Percentiles rank a stretch among this genome's conserved stretches.
phyloP scores from a whole-genome alignment of 129 eudicot species.

The Flaveria sonorensis region DNA sequence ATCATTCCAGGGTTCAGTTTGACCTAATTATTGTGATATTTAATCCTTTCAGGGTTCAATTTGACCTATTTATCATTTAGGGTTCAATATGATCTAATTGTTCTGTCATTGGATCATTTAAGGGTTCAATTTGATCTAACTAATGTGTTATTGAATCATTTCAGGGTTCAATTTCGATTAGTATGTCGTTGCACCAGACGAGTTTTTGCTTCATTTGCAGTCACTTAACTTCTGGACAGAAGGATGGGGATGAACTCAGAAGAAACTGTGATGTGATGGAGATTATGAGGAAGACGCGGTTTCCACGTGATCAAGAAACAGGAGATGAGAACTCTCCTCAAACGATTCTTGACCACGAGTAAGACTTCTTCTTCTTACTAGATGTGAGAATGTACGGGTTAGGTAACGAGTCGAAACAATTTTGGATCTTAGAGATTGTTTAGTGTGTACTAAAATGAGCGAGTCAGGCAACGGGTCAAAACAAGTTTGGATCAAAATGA shows the following conservation, averaged over 20 bases:
- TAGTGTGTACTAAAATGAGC: background rate
- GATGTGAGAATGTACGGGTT: background rate
- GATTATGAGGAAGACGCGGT: slow-evolving; percentile 79
- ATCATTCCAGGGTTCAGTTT: background rate
- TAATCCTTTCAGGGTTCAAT: slow-evolving; percentile 64
- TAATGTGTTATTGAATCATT: slow-evolving; percentile 16
- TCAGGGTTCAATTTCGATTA: slow-evolving; percentile 88
- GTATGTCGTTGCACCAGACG: slow-evolving; percentile 88
- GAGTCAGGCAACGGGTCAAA: background rate
- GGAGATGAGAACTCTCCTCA: slow-evolving; percentile 71
- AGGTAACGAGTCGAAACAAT: background rate
- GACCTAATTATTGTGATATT: background rate
- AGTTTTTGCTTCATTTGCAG: slow-evolving; percentile 96
- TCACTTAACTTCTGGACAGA: slow-evolving; percentile 88
- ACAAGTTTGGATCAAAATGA: background rate
- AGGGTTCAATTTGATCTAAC: background rate
- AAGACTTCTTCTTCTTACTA: slow-evolving; percentile 24
- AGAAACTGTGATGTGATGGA: slow-evolving; percentile 90
- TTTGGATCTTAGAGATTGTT: background rate
- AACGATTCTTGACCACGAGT: slow-evolving; percentile 92
- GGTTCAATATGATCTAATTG: background rate
- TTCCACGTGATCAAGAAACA: slow-evolving; percentile 61
- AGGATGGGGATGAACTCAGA: slow-evolving; percentile 86
- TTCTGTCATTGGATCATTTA: background rate
- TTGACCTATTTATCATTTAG: background rate